Evolutionary conservation across 768 basidiomycete species (phyloP), one percentile per base, ranked within the genome.

Genomic region (Termitomyces sp.): DNA sequence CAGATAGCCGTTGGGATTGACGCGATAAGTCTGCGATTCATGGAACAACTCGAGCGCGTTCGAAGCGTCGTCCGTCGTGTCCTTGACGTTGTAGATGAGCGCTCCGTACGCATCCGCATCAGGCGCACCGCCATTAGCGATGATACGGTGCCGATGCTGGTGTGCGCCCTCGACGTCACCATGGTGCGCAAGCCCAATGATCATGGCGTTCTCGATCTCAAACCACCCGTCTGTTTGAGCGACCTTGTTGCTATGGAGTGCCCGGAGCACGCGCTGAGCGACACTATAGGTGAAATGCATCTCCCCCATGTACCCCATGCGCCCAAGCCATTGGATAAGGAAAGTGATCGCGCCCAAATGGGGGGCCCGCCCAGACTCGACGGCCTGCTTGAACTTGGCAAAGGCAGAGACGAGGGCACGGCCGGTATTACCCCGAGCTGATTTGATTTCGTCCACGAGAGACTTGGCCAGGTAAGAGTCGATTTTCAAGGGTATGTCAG

Each of bases 51-150:
- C 80, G 71, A 94, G 76, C 0, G 94, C 95, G 61, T 94, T 91
- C 3, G 86, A 81, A 0, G 94, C 89, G 64, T 98, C 96, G 70
- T 98, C 96, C 11, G 97, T 98, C 21, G 96, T 97, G 62, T 98
- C 94, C 72, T 90, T 92, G 64, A 92, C 84, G 59, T 83, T 80
- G 41, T 87, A 81, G 60, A 99, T 94, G 65, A 98, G 79, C 5
- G 91, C 89, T 5, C 91, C 96, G 66, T 98, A 99, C 0, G 95
- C 89, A 56, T 98, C 93, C 0, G 95, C 88, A 0, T 83, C 86
- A 5, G 95, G 95, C 2, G 85, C 80, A 12, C 84, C 80, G 0
- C 91, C 90, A 19, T 87, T 82, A 52, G 88, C 81, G 19, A 96
- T 75, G 34, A 99, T 85, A 44, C 92, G 82, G 19, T 74, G 66